Evolutionary conservation across 2,329 filamentous ascomycete genomes (phyloP).

Genomic region (Colletotrichum sidae): DNA sequence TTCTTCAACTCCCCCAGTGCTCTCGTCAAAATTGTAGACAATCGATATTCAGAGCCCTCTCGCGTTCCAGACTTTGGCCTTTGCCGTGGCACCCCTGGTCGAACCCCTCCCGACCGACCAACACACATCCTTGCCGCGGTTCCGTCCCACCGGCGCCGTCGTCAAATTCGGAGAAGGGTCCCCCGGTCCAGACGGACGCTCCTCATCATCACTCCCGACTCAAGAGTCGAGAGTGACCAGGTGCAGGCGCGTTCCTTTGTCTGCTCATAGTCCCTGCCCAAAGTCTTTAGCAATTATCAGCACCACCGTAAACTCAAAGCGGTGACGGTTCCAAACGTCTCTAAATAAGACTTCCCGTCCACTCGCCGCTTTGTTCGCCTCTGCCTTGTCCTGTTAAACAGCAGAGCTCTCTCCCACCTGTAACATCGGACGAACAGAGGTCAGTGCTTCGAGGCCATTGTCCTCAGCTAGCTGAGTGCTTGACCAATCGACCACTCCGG

Average conservation of each 20-base stretch:
- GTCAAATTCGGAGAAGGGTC: background rate
- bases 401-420: conserved; percentile 19
- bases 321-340: background rate
- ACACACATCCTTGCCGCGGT: conserved; percentile 19
- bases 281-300: no score
- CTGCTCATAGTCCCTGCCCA: no score
- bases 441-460: conserved; percentile 22
- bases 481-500: background rate
- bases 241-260: conserved; percentile 1
- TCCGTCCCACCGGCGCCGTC: conserved; percentile 27
- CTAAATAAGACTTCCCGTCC: background rate
- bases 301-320: background rate
- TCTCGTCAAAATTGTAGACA: no score
- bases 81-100: background rate
- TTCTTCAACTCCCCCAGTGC: no score
- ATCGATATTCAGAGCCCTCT: no score
- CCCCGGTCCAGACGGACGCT: no score
- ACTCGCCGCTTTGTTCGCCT: conserved; percentile 22
- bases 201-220: background rate
- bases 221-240: background rate
- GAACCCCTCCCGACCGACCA: background rate
- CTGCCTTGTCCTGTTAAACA: conserved; percentile 3
- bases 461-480: background rate
- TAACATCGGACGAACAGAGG: conserved; percentile 35
- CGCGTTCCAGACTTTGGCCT: no score